A percentile compares a stretch with the other conserved stretches of the same genome.
Conservation (phyloP, 2,329 filamentous ascomycete genomes). For the Chrysosphaeria jannelii region DNA sequence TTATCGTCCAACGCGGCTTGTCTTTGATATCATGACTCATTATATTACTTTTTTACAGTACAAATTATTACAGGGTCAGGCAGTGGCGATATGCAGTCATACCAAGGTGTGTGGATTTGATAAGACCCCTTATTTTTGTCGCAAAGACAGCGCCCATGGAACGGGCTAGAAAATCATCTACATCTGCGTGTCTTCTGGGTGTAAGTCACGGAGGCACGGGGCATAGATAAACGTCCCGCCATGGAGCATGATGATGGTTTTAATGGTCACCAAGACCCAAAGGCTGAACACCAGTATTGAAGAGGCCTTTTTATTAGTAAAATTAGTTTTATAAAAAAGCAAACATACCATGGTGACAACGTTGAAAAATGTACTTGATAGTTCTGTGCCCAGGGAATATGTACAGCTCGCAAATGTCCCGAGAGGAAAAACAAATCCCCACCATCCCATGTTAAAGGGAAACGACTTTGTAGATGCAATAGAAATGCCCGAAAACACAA, state of each 20-base stretch:
- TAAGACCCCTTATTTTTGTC: no score
- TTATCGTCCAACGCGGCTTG: no score
- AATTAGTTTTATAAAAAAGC: no score
- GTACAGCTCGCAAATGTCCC: conserved; percentile 13
- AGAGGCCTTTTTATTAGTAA: no score
- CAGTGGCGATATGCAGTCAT: no score
- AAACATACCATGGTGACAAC: conserved; percentile 7
- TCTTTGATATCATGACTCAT: no score
- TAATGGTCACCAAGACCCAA: conserved; percentile 12
- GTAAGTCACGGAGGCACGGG: conserved; percentile 11
- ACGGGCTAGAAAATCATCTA: no score
- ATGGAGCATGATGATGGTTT: conserved; percentile 10
- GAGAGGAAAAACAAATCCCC: conserved; percentile 12
- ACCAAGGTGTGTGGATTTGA: no score
- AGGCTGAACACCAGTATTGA: conserved; percentile 12
- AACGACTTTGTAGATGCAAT: conserved; percentile 9
- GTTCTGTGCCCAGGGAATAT: conserved; percentile 10
- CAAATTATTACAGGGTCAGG: no score
- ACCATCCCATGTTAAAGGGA: conserved; percentile 12
- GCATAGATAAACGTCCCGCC: conserved; percentile 15
- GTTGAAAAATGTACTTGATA: conserved; percentile 14
- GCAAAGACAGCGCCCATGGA: no score
- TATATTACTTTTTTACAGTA: no score
- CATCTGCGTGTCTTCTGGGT: conserved; percentile 4
- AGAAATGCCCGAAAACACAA: conserved; percentile 8